Base-by-base conservation (phyloP, 1,139 yeast genomes). In the Yamadazyma taylorii region DNA sequence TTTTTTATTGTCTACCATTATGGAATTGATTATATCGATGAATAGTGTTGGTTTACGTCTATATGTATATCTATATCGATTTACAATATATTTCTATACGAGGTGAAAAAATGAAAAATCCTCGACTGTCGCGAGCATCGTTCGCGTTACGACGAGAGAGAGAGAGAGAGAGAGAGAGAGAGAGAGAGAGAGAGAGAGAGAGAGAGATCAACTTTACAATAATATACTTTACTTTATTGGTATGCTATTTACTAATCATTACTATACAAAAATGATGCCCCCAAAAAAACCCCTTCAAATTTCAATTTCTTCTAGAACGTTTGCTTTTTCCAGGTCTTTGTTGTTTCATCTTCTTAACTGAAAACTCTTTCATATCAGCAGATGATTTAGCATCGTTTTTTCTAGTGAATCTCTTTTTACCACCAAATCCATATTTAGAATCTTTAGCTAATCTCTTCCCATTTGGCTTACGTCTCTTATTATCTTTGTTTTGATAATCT, bases 261-360 rank as follows among this genome's bases (percentile, higher is more conserved):
- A 36, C 17, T 36, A 37, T 39, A 35, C 34, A 39, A 17, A 24
- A 11, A 28, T 14, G 30, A 16, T 28, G 9, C 5, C 21, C 5
- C 21, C 13, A 11, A 7, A 11, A 12, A n/a, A n/a, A n/a, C n/a
- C n/a, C n/a, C n/a, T n/a, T n/a, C n/a, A n/a, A n/a, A n/a, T n/a
- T n/a, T 17, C 11, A 19, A 27, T 30, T 42, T 50, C 61, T 60
- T 55, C 63, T 56, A 15, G 61, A 47, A 50, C 75, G 64, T 67
- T 77, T 85, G 56, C 82, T 81, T 72, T 85, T 86, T 37, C 95
- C 95, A 19, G 87, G 90, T 66, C 95, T 79, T 51, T 73, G 72
- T 51, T 73, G 72, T 47, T 66, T 67, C 80, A 73, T 78, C 56
- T 75, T 80, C 50, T 70, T 74, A 37, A 70, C 56, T 21, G 78